Evolutionary conservation across 164 flowering plant species (phyloP).

Genomic region (Houttuynia cordata): DNA sequence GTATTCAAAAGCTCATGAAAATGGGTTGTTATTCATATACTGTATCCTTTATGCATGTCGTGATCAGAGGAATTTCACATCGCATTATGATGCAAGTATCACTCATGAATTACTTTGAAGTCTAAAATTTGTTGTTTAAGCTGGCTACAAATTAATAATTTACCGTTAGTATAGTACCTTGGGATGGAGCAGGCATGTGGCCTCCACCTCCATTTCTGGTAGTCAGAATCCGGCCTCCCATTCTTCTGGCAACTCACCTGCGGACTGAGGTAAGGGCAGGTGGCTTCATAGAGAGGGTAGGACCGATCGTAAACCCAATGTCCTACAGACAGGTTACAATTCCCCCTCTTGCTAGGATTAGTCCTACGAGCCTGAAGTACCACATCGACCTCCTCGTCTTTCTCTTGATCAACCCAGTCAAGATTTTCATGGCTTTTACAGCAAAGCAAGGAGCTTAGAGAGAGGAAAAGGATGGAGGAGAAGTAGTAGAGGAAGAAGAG

Average conservation of each 20-base stretch:
- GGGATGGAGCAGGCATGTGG: conserved; percentile 60
- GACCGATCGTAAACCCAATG: conserved; percentile 67
- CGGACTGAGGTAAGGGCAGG: conserved; percentile 62
- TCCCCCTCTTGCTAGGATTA: conserved; percentile 10
- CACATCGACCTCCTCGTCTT: conserved; percentile 33
- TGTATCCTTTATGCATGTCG: too few species aligned
- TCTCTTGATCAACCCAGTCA: conserved; percentile 27
- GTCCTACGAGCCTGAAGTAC: conserved; percentile 25
- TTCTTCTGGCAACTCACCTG: conserved; percentile 50
- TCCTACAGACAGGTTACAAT: conserved; percentile 48
- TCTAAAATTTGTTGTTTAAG: too few species aligned
- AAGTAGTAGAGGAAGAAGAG: conserved; percentile 3
- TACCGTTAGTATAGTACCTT: conserved; percentile 44
- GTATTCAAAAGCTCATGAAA: too few species aligned
- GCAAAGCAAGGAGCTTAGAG: conserved; percentile 12
- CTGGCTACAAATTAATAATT: too few species aligned
- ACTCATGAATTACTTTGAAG: too few species aligned
- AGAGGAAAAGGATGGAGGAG: conserved; percentile 3
- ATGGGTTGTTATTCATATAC: too few species aligned
- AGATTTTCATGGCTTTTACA: conserved; percentile 11
- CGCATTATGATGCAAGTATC: too few species aligned
- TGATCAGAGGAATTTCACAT: too few species aligned
- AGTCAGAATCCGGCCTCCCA: conserved; percentile 81
- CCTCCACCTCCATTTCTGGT: conserved; percentile 77
- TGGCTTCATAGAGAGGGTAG: conserved; percentile 67